These are phyloP conservation scores for Aspergillus sp. DNA, from an alignment of 2,329 filamentous ascomycete genomes.

Conservation along the genomic window DNA sequence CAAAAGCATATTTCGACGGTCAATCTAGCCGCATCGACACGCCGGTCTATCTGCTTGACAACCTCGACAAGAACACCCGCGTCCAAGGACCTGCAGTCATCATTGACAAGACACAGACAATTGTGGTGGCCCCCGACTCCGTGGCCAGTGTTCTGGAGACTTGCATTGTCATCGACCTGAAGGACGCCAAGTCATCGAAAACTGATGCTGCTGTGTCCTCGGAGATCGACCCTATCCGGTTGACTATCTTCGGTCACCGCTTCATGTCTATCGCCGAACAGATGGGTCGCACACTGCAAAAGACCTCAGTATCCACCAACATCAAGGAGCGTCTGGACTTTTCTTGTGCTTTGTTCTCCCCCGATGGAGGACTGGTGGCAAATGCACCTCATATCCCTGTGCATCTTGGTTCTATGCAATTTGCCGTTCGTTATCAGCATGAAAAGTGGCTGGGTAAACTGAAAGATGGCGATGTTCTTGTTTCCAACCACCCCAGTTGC, in stretches of 20 bases:
- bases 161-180: slow-evolving; percentile 83
- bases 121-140: slow-evolving; percentile 77
- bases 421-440: slow-evolving; percentile 68
- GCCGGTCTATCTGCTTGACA: slow-evolving; percentile 31
- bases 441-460: slow-evolving; percentile 66
- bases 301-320: slow-evolving; percentile 69
- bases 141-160: slow-evolving; percentile 75
- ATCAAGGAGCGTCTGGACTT: slow-evolving; percentile 82
- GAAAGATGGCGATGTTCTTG: slow-evolving; percentile 64
- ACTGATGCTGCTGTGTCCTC: slow-evolving; percentile 12
- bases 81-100: slow-evolving; percentile 71
- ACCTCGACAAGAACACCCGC: slow-evolving; percentile 27
- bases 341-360: slow-evolving; percentile 72
- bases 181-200: slow-evolving; percentile 41
- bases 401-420: slow-evolving; percentile 74
- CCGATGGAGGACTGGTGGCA: slow-evolving; percentile 63
- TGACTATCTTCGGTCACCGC: slow-evolving; percentile 72
- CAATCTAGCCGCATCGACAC: slow-evolving; percentile 25
- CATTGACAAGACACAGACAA: slow-evolving; percentile 71
- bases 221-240: slow-evolving; percentile 62
- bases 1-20: slow-evolving; percentile 34
- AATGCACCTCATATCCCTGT: slow-evolving; percentile 71
- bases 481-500: slow-evolving; percentile 69
- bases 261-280: slow-evolving; percentile 84
- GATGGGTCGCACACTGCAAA: slow-evolving; percentile 75